Percentiles rank a stretch among this genome's conserved stretches.
Evolutionary conservation across 768 basidiomycete genomes (phyloP).

Genomic region (Collybia sordida): DNA sequence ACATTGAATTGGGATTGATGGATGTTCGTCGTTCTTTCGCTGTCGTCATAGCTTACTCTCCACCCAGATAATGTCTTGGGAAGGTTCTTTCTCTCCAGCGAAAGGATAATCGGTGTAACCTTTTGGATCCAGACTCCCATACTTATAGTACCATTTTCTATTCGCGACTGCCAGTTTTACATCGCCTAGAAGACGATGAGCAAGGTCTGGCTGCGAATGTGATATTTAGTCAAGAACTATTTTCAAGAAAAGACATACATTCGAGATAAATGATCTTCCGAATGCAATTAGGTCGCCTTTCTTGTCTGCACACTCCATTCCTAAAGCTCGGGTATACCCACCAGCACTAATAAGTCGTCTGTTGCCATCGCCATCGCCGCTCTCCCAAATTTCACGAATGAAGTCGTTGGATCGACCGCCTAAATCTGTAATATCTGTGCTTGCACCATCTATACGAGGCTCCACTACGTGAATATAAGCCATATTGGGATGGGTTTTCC

Average conservation of each 20-base stretch:
- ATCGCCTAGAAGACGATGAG: conserved; percentile 24
- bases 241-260: conserved; percentile 25
- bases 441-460: conserved; percentile 21
- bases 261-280: conserved; percentile 35
- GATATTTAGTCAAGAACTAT: not conserved
- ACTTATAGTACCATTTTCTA: conserved; percentile 25
- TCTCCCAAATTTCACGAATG: conserved; percentile 35
- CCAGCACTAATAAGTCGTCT: conserved; percentile 32
- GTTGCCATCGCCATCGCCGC: conserved; percentile 1
- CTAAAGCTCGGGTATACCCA: conserved; percentile 29
- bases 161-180: conserved; percentile 23
- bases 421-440: not conserved
- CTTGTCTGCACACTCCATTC: conserved; percentile 27
- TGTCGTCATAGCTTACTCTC: no score
- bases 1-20: no score
- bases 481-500: conserved; percentile 31
- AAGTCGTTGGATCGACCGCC: conserved; percentile 30
- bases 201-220: conserved; percentile 29
- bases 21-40: no score
- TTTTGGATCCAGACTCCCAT: conserved; percentile 17
- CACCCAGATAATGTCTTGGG: no score
- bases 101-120: conserved; percentile 31
- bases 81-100: no score
- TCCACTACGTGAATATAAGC: conserved; percentile 48
- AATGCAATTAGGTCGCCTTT: conserved; percentile 32